phyloP scores from a whole-genome alignment of 2,329 filamentous ascomycete species.

The Aspergillus persii region DNA sequence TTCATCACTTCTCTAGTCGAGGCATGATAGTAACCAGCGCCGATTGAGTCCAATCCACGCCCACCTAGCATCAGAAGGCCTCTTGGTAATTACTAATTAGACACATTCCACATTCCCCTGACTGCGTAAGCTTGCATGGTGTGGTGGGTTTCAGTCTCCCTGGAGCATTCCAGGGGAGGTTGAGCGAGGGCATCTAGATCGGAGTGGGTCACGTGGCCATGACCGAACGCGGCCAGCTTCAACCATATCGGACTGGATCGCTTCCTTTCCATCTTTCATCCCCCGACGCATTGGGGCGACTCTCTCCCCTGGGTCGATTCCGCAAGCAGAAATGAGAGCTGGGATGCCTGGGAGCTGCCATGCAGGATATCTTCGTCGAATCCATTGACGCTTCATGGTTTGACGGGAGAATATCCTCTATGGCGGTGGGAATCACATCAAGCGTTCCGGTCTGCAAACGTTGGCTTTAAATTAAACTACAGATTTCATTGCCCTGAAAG shows the following conservation, averaged over 20 bases:
- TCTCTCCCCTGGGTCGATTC: background rate
- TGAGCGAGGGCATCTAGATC: background rate
- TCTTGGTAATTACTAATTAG: background rate
- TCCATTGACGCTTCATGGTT: background rate
- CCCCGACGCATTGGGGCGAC: background rate
- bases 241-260: too few species aligned
- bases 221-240: background rate
- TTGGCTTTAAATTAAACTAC: background rate
- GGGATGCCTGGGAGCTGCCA: background rate
- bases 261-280: background rate
- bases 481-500: too few species aligned
- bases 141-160: background rate
- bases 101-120: background rate
- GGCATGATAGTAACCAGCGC: too few species aligned
- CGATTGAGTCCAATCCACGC: too few species aligned
- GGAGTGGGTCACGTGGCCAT: background rate
- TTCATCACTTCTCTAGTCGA: background rate
- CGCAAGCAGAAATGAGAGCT: background rate
- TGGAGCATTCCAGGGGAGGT: background rate
- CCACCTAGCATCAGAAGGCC: background rate
- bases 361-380: background rate
- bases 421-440: background rate
- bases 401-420: background rate
- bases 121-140: background rate
- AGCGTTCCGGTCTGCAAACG: background rate